Percentiles rank a stretch among this genome's conserved stretches.
These are phyloP conservation scores for Kalanchoe fedtschenkoi DNA, from an alignment of 164 flowering plant genomes.

Conservation along the genomic window DNA sequence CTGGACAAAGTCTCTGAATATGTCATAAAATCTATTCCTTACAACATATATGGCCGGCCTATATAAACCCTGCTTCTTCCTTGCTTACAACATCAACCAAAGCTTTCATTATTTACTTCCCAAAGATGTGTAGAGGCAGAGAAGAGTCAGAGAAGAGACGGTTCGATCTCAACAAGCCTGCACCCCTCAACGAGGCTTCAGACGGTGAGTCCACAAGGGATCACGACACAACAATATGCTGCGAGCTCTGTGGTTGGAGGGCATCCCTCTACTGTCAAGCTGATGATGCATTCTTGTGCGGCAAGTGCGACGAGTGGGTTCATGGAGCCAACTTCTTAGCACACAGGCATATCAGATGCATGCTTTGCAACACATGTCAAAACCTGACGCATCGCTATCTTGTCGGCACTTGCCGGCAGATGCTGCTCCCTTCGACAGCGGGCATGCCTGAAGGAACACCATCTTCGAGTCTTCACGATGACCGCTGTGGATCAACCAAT, in stretches of 20 bases:
- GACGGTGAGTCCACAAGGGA: not conserved
- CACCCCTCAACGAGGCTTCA: not conserved
- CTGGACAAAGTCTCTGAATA: not conserved
- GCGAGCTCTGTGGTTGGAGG: slow-evolving; percentile 36
- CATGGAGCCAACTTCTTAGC: slow-evolving; percentile 56
- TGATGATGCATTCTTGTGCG: slow-evolving; percentile 47
- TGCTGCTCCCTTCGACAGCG: slow-evolving; percentile 20
- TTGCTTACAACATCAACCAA: not conserved
- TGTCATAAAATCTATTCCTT: not conserved
- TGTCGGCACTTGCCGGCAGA: slow-evolving; percentile 25
- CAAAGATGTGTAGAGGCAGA: slow-evolving; percentile 39
- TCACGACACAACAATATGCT: slow-evolving; percentile 7
- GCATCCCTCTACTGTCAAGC: slow-evolving; percentile 51
- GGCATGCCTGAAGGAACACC: slow-evolving; percentile 10
- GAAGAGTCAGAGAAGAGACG: slow-evolving; percentile 13
- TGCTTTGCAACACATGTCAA: slow-evolving; percentile 34
- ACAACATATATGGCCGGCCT: not conserved
- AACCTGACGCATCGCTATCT: slow-evolving; percentile 28
- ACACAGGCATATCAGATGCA: slow-evolving; percentile 37
- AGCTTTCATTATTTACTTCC: not conserved
- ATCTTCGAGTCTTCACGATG: slow-evolving; percentile 8
- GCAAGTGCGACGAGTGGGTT: slow-evolving; percentile 38
- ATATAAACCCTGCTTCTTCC: slow-evolving; percentile 7
- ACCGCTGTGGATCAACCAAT: not conserved
- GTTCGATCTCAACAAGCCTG: not conserved